Evolutionary conservation across 2,329 filamentous ascomycete genomes (phyloP).

Genomic region (Boeremia exigua): DNA sequence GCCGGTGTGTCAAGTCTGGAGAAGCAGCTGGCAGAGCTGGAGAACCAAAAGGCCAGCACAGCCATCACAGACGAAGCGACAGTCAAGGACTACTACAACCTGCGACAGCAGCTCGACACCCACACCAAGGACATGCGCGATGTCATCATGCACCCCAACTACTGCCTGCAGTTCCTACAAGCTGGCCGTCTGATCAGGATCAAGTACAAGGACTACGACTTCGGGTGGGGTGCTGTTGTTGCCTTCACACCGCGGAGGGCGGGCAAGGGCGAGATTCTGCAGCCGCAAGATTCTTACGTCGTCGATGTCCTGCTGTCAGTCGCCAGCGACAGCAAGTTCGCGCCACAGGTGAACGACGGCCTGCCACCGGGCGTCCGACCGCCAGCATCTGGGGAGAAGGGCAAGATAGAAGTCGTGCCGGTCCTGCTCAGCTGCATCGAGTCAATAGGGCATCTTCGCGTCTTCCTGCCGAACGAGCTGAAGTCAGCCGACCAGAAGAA

Average conservation of each 20-base stretch:
- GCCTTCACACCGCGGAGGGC: constrained; percentile 71
- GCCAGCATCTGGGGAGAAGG: constrained; percentile 66
- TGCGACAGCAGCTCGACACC: constrained; percentile 80
- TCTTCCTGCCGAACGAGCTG: constrained; percentile 82
- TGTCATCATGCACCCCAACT: constrained; percentile 89
- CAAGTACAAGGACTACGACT: constrained; percentile 79
- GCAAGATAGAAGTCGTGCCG: constrained; percentile 81
- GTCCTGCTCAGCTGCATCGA: constrained; percentile 86
- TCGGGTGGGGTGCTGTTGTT: constrained; percentile 92
- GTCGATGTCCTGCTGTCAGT: constrained; percentile 80
- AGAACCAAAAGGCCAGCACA: constrained; percentile 74
- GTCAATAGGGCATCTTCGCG: constrained; percentile 79
- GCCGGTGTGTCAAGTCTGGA: constrained; percentile 84
- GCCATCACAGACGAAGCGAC: constrained; percentile 84
- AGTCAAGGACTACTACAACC: constrained; percentile 92
- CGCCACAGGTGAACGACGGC: constrained; percentile 68
- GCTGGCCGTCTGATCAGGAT: constrained; percentile 87
- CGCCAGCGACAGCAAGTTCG: constrained; percentile 60
- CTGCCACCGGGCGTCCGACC: constrained; percentile 68
- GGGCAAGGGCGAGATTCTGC: constrained; percentile 68
- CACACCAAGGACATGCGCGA: constrained; percentile 89
- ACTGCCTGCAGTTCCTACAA: constrained; percentile 84
- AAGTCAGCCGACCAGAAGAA: constrained; percentile 72
- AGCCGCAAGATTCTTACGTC: constrained; percentile 79
- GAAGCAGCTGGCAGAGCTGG: constrained; percentile 79